phyloP scores from a whole-genome alignment of 805 yeast genomes.

The Spencermartinsiella europaea region DNA sequence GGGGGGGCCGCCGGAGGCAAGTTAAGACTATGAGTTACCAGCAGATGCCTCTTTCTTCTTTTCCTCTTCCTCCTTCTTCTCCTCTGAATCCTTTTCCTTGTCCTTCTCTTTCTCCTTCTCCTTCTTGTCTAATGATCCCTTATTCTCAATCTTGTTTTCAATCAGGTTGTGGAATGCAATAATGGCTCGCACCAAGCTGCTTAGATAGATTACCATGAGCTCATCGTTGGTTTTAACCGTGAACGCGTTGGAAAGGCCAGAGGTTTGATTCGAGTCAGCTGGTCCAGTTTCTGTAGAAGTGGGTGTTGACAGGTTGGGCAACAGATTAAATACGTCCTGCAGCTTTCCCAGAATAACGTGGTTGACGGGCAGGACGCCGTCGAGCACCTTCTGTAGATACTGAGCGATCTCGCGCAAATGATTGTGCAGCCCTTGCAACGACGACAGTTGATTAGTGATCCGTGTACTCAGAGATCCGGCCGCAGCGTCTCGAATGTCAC shows the following conservation, averaged over 20 bases:
- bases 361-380: conserved; percentile 74
- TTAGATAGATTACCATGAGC: conserved; percentile 86
- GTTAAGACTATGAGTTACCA: no score
- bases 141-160: conserved; percentile 89
- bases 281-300: conserved; percentile 17
- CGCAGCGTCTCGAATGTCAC: conserved; percentile 95
- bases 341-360: conserved; percentile 86
- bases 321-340: conserved; percentile 88
- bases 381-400: conserved; percentile 70
- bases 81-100: neutral
- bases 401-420: conserved; percentile 71
- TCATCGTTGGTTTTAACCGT: conserved; percentile 94
- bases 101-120: neutral
- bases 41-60: no score
- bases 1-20: no score
- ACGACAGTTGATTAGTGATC: conserved; percentile 83
- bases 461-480: conserved; percentile 86
- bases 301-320: conserved; percentile 63
- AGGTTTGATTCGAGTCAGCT: conserved; percentile 31
- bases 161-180: conserved; percentile 95
- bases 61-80: conserved; percentile 1
- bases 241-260: conserved; percentile 69
- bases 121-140: conserved; percentile 29
- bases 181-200: conserved; percentile 86
- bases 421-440: conserved; percentile 78